phyloP scores from a whole-genome alignment of 129 eudicot species.

The Flaveria sonorensis region DNA sequence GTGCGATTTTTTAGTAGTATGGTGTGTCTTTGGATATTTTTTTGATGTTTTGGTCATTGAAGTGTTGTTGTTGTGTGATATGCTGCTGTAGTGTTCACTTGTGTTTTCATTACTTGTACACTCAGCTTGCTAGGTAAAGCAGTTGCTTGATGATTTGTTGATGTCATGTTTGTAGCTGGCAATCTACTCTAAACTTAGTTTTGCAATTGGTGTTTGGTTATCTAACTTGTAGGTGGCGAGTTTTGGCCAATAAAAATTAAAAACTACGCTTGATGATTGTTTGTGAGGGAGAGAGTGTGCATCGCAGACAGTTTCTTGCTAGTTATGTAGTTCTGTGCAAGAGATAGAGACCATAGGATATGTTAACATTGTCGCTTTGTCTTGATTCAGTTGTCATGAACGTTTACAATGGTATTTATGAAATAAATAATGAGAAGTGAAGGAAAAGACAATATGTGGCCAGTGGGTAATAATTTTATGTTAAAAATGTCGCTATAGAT shows the following conservation, averaged over 20 bases:
- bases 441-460: background rate
- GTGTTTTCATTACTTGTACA: background rate
- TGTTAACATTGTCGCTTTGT: background rate
- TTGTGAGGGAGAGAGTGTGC: background rate
- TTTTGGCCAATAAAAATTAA: background rate
- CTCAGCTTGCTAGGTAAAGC: slow-evolving; percentile 4
- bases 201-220: background rate
- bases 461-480: background rate
- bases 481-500: background rate
- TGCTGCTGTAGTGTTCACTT: background rate
- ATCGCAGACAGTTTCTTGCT: background rate
- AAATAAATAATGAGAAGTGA: background rate
- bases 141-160: slow-evolving; percentile 24
- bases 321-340: background rate
- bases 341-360: background rate
- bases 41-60: background rate
- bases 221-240: background rate
- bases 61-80: background rate
- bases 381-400: background rate
- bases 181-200: background rate
- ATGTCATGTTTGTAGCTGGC: slow-evolving; percentile 10
- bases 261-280: background rate
- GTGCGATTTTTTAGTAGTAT: background rate
- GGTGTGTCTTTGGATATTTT: background rate
- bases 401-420: background rate